Evolutionary conservation across 2,329 filamentous ascomycete species (phyloP), one percentile per base, ranked within the genome.

Genomic region (Aureobasidium sp.): DNA sequence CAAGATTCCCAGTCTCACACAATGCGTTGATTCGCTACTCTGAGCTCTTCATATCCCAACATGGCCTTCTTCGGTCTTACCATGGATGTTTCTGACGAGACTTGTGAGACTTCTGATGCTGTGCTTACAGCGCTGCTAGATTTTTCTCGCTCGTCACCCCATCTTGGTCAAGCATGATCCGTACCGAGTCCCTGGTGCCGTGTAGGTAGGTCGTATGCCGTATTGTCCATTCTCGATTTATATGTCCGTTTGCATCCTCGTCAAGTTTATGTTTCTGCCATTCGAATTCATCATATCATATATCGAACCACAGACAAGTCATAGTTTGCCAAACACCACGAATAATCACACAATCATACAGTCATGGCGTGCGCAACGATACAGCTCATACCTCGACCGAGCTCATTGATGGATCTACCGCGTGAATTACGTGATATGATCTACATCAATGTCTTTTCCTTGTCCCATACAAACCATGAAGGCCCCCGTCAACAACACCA

Each of bases 361-460:
- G 8, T 4, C 16, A 48, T 48, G 30, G 10, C 30, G 8, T 48
- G 21, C 30, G 37, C 32, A 21, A 16, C 30, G 17, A 29, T 34
- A 30, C 16, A 30, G 2, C 3, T 5, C n/a, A 30, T 30, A 17
- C n/a, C 45, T 14, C 30, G 11, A 39, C 14, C 45, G 14, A 12
- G 8, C 25, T 50, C 35, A 8, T 34, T 50, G 3, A 29, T 50
- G 34, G 22, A 12, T 16, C 34, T 50, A 3, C 45, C 45, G 6
- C 45, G 45, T 12, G 45, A 50, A 21, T 34, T 50, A 21, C 45
- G 45, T 8, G 45, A 50, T 25, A 38, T 38, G 24, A n/a, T 50
- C n/a, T 50, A 50, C 8, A 39, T 34, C 12, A 35, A 50, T 14
- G 34, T 50, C 24, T 50, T 50, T 6, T 29, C 22, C 10, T 50